These are phyloP conservation scores for Biscogniauxia sp. DNA, from an alignment of 2,329 filamentous ascomycete genomes.

Conservation along the genomic window DNA sequence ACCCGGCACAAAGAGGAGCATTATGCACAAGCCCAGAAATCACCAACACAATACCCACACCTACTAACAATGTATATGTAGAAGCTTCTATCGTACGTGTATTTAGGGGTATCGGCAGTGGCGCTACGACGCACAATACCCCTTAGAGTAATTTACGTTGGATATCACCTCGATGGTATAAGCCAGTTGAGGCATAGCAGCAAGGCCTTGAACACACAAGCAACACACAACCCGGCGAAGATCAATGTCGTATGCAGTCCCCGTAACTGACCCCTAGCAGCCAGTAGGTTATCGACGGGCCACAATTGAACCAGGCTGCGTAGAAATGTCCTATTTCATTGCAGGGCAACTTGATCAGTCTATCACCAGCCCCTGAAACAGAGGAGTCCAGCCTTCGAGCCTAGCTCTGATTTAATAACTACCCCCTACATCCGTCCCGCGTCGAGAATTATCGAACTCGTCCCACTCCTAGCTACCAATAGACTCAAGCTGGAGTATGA, in stretches of 20 bases:
- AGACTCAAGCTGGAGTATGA: not conserved
- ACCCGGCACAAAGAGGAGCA: no score
- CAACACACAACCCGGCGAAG: not conserved
- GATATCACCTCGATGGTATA: not conserved
- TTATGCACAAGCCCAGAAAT: not conserved
- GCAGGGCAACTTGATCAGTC: not conserved
- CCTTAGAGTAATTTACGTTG: not conserved
- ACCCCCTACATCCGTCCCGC: not conserved
- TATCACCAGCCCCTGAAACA: not conserved
- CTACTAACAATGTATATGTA: not conserved
- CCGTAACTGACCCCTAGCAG: not conserved
- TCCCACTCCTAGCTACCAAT: not conserved
- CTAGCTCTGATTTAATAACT: not conserved
- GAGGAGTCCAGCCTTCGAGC: not conserved
- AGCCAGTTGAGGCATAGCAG: not conserved
- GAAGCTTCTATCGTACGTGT: not conserved
- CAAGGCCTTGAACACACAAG: not conserved
- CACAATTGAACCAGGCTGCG: not conserved
- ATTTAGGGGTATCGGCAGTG: not conserved
- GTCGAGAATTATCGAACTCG: not conserved
- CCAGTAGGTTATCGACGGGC: not conserved
- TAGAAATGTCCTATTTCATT: not conserved
- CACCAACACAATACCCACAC: not conserved
- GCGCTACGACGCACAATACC: not conserved
- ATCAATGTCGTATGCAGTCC: not conserved